Evolutionary conservation across 73 alveolate genomes (phyloP), one percentile per base, ranked within the genome.

Genomic region (Stentor roeselii): DNA sequence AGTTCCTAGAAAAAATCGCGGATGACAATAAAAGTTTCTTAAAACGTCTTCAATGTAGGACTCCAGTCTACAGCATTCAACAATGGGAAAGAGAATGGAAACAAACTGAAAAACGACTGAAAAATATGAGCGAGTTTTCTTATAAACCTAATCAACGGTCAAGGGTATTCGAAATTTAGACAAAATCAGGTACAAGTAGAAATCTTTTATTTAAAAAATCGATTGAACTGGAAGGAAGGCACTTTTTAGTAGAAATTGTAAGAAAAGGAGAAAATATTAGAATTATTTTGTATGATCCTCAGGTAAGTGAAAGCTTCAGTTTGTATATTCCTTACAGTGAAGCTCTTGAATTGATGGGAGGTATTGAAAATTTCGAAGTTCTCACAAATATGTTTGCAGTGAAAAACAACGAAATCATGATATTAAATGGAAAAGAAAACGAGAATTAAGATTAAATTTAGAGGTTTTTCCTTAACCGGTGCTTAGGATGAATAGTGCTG

Each of bases 1-100:
- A 83, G 38, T 89, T 80, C 3, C 60, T 87, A 59, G 41, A 86
- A 2, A 90, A 86, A 78, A 88, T 90, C 21, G 83, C 95, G 1
- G 60, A 80, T 50, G 95, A 90, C 75, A 90, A 90, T 75, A 6
- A 61, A 61, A 36, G 59, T 61, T 11, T 78, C 6, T 78, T 78
- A 31, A 78, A 42, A 15, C 36, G 86, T 27, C 82, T 78, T 6
- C 34, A 42, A 59, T 6, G 36, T 14, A 42, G 59, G 42, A 42
- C 34, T 6, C 86, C 86, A 6, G 34, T 67, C 3, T 78, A 78
- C 27, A 4, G 83, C 15, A 67, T 39, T 6, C 3, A 42, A 4
- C 3, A 42, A 50, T 78, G 86, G 86, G 86, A 6, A 42, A 3
- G 42, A 42, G 37, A 78, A 42, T 35, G 86, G 41, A 59, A 78